Evolutionary conservation across 495 filamentous ascomycete genomes (phyloP).

Genomic region (Cryomyces minteri): DNA sequence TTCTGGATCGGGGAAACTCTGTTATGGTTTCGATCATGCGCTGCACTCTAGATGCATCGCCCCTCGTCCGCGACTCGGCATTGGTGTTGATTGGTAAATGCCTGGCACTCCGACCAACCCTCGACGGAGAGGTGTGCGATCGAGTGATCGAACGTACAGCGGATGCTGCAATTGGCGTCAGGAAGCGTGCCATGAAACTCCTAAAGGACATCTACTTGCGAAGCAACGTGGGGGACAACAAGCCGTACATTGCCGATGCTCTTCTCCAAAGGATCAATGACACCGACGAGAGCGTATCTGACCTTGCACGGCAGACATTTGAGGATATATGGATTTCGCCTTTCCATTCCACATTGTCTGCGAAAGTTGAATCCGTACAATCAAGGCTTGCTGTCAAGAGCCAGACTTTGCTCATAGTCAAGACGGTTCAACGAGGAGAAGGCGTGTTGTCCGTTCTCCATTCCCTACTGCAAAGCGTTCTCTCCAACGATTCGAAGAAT

Average conservation of each 20-base stretch:
- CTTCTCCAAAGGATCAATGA: conserved; percentile 61
- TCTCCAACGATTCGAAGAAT: conserved; percentile 48
- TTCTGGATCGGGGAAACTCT: conserved; percentile 58
- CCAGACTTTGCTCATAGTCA: conserved; percentile 66
- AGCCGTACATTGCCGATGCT: conserved; percentile 56
- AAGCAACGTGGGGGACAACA: conserved; percentile 46
- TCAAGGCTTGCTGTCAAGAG: conserved; percentile 53
- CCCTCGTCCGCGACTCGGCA: conserved; percentile 83
- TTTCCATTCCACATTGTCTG: conserved; percentile 33
- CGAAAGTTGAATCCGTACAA: conserved; percentile 23
- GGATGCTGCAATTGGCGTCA: conserved; percentile 63
- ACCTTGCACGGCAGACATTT: conserved; percentile 70
- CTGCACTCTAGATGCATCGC: conserved; percentile 54
- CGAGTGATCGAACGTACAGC: conserved; percentile 47
- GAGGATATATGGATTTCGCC: conserved; percentile 92
- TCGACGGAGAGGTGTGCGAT: conserved; percentile 60
- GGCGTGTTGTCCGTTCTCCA: conserved; percentile 41
- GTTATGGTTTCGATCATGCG: conserved; percentile 45
- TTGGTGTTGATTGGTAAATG: conserved; percentile 78
- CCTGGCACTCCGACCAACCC: conserved; percentile 52
- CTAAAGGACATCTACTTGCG: conserved; percentile 83
- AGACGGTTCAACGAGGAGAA: conserved; percentile 56
- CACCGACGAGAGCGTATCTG: conserved; percentile 40
- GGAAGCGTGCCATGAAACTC: conserved; percentile 81
- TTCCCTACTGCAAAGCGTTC: conserved; percentile 46